Conservation (phyloP, 768 basidiomycete genomes). For the Podaxis carcinomalis region DNA sequence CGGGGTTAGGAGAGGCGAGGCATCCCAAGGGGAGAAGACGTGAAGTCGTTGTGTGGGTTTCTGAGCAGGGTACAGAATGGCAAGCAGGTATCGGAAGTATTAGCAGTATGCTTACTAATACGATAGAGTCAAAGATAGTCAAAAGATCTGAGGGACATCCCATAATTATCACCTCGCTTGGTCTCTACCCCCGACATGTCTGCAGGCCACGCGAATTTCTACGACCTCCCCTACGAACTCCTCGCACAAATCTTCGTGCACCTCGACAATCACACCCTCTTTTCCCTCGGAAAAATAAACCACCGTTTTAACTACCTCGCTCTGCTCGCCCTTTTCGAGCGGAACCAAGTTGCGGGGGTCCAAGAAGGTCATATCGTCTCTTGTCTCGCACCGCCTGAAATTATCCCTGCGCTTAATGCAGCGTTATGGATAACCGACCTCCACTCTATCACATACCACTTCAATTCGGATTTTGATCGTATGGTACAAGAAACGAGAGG, state of each 20-base stretch:
- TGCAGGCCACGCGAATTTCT: not conserved
- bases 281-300: not conserved
- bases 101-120: too few species aligned
- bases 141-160: too few species aligned
- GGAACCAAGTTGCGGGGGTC: not conserved
- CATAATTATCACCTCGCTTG: too few species aligned
- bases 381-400: not conserved
- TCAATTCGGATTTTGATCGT: not conserved
- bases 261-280: not conserved
- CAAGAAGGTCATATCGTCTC: not conserved
- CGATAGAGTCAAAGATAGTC: too few species aligned
- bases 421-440: not conserved
- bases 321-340: not conserved
- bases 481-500: not conserved
- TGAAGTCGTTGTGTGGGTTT: too few species aligned
- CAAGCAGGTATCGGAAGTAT: too few species aligned
- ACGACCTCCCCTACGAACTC: not conserved
- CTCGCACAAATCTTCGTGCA: not conserved
- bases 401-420: not conserved
- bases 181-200: not conserved
- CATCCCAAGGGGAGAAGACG: too few species aligned
- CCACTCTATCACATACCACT: not conserved
- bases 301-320: not conserved
- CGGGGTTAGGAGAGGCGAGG: too few species aligned
- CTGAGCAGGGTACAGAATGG: too few species aligned